Conservation (phyloP, 495 filamentous ascomycete species). For the Viridothelium virens region DNA sequence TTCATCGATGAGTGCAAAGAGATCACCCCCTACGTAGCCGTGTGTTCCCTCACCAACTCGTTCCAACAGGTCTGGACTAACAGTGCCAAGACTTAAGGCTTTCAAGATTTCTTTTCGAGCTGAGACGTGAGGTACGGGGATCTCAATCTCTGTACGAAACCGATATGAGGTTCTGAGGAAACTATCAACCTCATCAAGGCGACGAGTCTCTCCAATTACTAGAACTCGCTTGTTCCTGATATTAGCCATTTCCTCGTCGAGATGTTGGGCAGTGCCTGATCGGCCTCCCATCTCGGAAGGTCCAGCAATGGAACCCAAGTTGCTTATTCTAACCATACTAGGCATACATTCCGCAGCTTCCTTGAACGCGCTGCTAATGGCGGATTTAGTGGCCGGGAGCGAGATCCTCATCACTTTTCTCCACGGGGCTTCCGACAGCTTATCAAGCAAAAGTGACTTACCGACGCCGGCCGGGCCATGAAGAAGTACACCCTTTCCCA, state of each 20-base stretch:
- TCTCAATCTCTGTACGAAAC: slow-evolving; percentile 64
- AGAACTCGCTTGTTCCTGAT: slow-evolving; percentile 46
- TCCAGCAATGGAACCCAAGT: slow-evolving; percentile 66
- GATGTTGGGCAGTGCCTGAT: slow-evolving; percentile 28
- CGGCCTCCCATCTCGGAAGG: slow-evolving; percentile 38
- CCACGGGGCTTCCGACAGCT: slow-evolving; percentile 62
- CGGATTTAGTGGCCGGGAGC: slow-evolving; percentile 38
- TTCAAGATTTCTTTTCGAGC: slow-evolving; percentile 70
- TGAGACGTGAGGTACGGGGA: slow-evolving; percentile 67
- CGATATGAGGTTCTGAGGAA: slow-evolving; percentile 58
- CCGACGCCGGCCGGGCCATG: slow-evolving; percentile 80
- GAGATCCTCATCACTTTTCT: slow-evolving; percentile 54
- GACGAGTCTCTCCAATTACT: slow-evolving; percentile 65
- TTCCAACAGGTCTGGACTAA: slow-evolving; percentile 28
- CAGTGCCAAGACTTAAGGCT: slow-evolving; percentile 39
- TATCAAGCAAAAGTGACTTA: slow-evolving; percentile 62
- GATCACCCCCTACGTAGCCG: slow-evolving; percentile 61
- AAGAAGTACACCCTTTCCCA: slow-evolving; percentile 52
- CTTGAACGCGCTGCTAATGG: slow-evolving; percentile 62
- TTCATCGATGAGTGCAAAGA: slow-evolving; percentile 44
- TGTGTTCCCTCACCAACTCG: slow-evolving; percentile 53
- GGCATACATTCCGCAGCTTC: slow-evolving; percentile 65
- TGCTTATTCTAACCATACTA: slow-evolving; percentile 75
- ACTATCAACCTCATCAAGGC: slow-evolving; percentile 66
- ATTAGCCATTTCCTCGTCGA: slow-evolving; percentile 40